Conservation (phyloP, 441 rosid species). For the Jatropha podagrica region DNA sequence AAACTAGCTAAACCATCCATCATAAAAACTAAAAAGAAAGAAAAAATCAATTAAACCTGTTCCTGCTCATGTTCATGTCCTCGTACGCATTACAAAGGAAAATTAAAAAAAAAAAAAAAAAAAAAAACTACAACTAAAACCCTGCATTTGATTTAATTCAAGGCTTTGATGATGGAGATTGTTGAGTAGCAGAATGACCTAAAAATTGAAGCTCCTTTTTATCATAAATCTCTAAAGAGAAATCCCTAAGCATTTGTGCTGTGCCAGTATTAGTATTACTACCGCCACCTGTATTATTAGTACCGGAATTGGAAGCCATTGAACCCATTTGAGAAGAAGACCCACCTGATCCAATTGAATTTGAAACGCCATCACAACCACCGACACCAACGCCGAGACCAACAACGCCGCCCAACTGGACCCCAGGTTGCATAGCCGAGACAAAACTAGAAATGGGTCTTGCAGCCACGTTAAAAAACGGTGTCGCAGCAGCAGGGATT, state of each 20-base stretch:
- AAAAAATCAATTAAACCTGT: background rate
- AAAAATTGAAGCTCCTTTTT: conserved; percentile 65
- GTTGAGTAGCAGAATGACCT: conserved; percentile 33
- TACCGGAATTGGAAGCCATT: conserved; percentile 12
- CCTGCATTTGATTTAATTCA: conserved; percentile 6
- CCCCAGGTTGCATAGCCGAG: conserved; percentile 31
- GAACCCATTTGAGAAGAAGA: conserved; percentile 18
- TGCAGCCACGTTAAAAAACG: conserved; percentile 38
- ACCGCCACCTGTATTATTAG: conserved; percentile 13
- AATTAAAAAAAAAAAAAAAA: background rate
- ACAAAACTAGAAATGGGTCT: conserved; percentile 46
- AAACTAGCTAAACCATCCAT: background rate
- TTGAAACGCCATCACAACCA: background rate
- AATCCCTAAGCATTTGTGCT: conserved; percentile 46
- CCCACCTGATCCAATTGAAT: conserved; percentile 2
- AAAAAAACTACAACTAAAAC: background rate
- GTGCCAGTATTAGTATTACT: background rate
- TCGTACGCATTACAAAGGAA: background rate
- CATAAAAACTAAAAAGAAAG: background rate
- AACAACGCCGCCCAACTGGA: conserved; percentile 16
- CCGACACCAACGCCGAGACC: conserved; percentile 5
- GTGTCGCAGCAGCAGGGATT: conserved; percentile 41
- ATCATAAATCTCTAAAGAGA: conserved; percentile 61
- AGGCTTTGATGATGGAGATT: conserved; percentile 31
- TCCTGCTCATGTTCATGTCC: background rate